Evolutionary conservation across 2,329 filamentous ascomycete species (phyloP), one percentile per base, ranked within the genome.

Genomic region (Calonectria montana): DNA sequence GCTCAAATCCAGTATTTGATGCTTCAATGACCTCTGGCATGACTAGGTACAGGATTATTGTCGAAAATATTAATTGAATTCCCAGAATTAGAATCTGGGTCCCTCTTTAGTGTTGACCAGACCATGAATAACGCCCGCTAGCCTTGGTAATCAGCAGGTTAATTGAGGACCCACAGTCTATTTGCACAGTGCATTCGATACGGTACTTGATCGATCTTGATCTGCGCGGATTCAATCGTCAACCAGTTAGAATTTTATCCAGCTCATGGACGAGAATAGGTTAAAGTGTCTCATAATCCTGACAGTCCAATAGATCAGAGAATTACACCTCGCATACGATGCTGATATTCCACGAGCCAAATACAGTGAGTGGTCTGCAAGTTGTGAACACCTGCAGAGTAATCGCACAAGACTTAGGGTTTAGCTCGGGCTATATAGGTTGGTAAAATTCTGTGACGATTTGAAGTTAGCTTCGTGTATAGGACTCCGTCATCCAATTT

Each of bases 1-100:
- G 85, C 15, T 82, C 80, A 48, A 70, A 71, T 4, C 25, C 13
- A 21, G 65, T 23, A 8, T 27, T 41, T 27, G 25, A 37, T 63
- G 15, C 15, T n/a, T 23, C 25, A 8, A 2, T 16, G 15, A 29
- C 25, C 27, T 57, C 13, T 7, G 47, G n/a, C 64, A 71, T 71
- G 27, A 10, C 35, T 25, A 50, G 39, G 7, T 43, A 29, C 18
- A 41, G 18, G 29, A 15, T 59, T 39, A 3, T 39, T 59, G n/a
- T 18, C 12, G 21, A 27, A 21, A 8, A 59, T 23, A 25, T 23
- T 4, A 13, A 23, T 18, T 9, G 13, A 25, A 23, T 59, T 21
- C 31, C 25, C 4, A 29, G 35, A 10, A 48, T 15, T 4, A n/a
- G 35, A 48, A 18, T 35, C 18, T 25, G 16, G 18, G 37, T 25